Percentiles rank a stretch among this genome's conserved stretches.
These are phyloP conservation scores for Cystobasidium ongulense DNA, from an alignment of 768 basidiomycete species.

Conservation along the genomic window DNA sequence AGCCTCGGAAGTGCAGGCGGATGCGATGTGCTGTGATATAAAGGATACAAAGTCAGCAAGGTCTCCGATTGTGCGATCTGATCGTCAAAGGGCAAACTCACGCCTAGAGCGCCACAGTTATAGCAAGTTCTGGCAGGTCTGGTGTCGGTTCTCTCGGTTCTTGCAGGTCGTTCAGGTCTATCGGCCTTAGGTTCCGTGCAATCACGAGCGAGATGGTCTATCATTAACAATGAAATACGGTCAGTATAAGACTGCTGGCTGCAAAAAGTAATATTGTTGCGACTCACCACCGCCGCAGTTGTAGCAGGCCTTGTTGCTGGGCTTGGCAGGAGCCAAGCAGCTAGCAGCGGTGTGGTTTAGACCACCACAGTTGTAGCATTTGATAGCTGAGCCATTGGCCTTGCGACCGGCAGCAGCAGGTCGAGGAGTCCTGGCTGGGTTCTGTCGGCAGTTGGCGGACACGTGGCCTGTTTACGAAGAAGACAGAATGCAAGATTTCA, in stretches of 20 bases:
- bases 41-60: background rate
- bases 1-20: constrained; percentile 10
- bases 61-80: background rate
- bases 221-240: background rate
- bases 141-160: too few relatives aligned
- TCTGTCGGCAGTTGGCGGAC: constrained; percentile 13
- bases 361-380: constrained; percentile 22
- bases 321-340: constrained; percentile 17
- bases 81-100: background rate
- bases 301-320: constrained; percentile 18
- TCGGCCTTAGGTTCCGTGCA: background rate
- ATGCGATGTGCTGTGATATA: background rate
- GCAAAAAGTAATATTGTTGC: background rate
- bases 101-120: constrained; percentile 18
- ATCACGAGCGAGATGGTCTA: constrained; percentile 8
- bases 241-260: background rate
- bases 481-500: too few relatives aligned
- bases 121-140: constrained; percentile 9
- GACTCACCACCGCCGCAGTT: constrained; percentile 24
- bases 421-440: background rate
- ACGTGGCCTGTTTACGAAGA: background rate
- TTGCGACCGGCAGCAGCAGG: background rate
- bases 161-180: constrained; percentile 13
- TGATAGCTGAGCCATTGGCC: constrained; percentile 6
- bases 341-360: constrained; percentile 13